phyloP scores from a whole-genome alignment of 495 filamentous ascomycete species.

The Thermochaetoides thermophila region DNA sequence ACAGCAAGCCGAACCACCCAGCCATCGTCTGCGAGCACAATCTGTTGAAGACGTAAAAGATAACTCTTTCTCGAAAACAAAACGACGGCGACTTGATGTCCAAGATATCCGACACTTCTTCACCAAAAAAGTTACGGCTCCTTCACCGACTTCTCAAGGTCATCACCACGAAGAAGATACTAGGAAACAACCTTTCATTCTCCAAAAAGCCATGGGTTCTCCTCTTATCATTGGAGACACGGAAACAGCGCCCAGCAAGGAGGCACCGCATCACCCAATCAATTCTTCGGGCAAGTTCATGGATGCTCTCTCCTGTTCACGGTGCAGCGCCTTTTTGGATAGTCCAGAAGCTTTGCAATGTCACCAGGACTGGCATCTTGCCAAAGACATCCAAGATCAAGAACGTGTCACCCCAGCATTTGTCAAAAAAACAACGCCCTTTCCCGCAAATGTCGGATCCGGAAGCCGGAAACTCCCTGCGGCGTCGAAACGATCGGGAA shows the following conservation, averaged over 20 bases:
- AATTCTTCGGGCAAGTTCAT: slow-evolving; percentile 24
- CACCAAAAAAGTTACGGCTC: slow-evolving; percentile 19
- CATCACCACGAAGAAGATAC: no score
- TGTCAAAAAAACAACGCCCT: slow-evolving; percentile 19
- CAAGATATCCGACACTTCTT: slow-evolving; percentile 47
- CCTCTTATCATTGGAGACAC: no score
- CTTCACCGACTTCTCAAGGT: slow-evolving; percentile 17
- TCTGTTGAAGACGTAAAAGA: slow-evolving; percentile 6
- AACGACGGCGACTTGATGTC: slow-evolving; percentile 37
- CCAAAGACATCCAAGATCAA: slow-evolving; percentile 60
- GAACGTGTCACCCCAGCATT: slow-evolving; percentile 32
- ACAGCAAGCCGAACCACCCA: slow-evolving; percentile 46
- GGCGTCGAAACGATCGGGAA: slow-evolving; percentile 16
- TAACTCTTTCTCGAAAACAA: slow-evolving; percentile 28
- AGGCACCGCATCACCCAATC: slow-evolving; percentile 8
- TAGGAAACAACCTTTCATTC: no score
- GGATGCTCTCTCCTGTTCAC: slow-evolving; percentile 43
- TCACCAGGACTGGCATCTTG: slow-evolving; percentile 94
- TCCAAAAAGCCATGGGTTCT: no score
- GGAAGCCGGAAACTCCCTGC: slow-evolving; percentile 18
- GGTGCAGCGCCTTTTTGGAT: slow-evolving; percentile 46
- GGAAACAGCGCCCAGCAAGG: slow-evolving; percentile 3
- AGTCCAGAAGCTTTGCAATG: slow-evolving; percentile 45
- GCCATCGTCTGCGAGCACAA: slow-evolving; percentile 11
- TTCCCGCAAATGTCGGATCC: slow-evolving; percentile 11